A percentile compares a stretch with the other conserved stretches of the same genome.
phyloP scores from a whole-genome alignment of 352 stramenopile genomes.

The Pythium pyrilobum region DNA sequence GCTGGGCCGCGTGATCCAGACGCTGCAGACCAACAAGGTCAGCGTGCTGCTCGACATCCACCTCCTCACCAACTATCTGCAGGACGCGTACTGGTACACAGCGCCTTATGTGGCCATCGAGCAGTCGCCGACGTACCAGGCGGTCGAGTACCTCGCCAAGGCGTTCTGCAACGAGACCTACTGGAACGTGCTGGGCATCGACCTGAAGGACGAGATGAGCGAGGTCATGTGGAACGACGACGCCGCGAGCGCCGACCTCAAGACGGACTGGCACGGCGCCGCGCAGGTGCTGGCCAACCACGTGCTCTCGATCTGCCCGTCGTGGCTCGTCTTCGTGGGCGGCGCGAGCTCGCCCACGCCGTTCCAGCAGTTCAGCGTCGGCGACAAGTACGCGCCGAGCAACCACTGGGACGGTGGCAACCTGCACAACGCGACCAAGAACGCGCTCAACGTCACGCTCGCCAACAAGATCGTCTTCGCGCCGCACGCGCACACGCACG shows the following conservation, averaged over 20 bases:
- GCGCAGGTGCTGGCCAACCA: slow-evolving; percentile 34
- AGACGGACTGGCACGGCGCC: slow-evolving; percentile 39
- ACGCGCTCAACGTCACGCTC: slow-evolving; percentile 32
- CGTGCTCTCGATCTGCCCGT: slow-evolving; percentile 41
- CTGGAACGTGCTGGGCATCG: slow-evolving; percentile 67
- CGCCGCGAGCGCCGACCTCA: slow-evolving; percentile 17
- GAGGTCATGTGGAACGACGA: slow-evolving; percentile 35
- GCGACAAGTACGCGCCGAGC: slow-evolving; percentile 34
- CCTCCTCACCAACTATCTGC: slow-evolving; percentile 36
- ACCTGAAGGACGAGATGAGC: slow-evolving; percentile 51
- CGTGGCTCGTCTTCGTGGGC: slow-evolving; percentile 61
- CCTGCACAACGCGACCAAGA: slow-evolving; percentile 49
- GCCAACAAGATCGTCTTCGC: slow-evolving; percentile 65
- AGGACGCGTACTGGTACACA: slow-evolving; percentile 69
- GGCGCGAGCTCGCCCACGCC: slow-evolving; percentile 41
- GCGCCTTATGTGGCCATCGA: slow-evolving; percentile 40
- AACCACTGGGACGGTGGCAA: slow-evolving; percentile 61
- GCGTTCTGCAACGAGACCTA: slow-evolving; percentile 45
- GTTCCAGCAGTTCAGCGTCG: slow-evolving; percentile 31
- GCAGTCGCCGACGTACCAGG: slow-evolving; percentile 38
- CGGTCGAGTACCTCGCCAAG: slow-evolving; percentile 36
- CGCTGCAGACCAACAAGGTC: slow-evolving; percentile 42
- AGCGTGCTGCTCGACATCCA: slow-evolving; percentile 61
- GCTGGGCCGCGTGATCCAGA: slow-evolving; percentile 46
- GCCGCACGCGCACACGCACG: slow-evolving; percentile 55